Conservation (phyloP, 2,329 filamentous ascomycete species). For the Fusarium hostae region DNA sequence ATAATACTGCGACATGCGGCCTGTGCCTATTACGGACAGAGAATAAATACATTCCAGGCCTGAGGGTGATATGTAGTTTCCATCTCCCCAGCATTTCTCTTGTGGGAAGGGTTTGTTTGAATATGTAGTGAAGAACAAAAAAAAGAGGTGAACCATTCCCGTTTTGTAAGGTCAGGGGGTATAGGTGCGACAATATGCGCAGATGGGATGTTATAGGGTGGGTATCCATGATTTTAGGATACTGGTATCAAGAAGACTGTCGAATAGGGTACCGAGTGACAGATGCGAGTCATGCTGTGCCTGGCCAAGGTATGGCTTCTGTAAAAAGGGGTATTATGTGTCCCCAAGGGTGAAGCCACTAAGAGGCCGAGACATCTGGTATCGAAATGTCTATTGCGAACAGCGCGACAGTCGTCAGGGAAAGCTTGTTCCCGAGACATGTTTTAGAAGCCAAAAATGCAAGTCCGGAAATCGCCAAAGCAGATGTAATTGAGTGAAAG, state of each 20-base stretch:
- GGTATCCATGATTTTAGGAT: conserved; percentile 40
- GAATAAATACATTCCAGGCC: conserved; percentile 34
- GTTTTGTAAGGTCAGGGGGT: conserved; percentile 36
- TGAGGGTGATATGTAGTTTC: conserved; percentile 39
- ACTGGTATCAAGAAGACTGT: conserved; percentile 44
- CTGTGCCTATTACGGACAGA: conserved; percentile 27
- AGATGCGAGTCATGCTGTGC: conserved; percentile 23
- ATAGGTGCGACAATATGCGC: conserved; percentile 46
- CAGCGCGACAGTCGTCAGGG: conserved; percentile 32
- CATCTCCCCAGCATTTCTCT: conserved; percentile 28
- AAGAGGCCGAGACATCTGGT: conserved; percentile 38
- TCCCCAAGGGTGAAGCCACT: conserved; percentile 12
- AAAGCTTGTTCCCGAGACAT: conserved; percentile 35
- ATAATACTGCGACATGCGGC: conserved; percentile 39
- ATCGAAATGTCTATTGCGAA: conserved; percentile 36
- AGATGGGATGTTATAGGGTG: conserved; percentile 20
- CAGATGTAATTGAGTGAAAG: conserved; percentile 33
- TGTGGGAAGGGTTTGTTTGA: conserved; percentile 29
- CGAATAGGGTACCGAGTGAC: conserved; percentile 34
- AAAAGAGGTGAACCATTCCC: conserved; percentile 29
- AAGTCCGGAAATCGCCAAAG: conserved; percentile 32
- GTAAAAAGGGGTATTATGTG: conserved; percentile 4
- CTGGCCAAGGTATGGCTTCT: conserved; percentile 18
- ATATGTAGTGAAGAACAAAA: conserved; percentile 43
- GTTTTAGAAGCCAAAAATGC: conserved; percentile 39